These are phyloP conservation scores for Aegilops tauschii DNA, from an alignment of 176 grass and related monocot species.

Conservation along the genomic window DNA sequence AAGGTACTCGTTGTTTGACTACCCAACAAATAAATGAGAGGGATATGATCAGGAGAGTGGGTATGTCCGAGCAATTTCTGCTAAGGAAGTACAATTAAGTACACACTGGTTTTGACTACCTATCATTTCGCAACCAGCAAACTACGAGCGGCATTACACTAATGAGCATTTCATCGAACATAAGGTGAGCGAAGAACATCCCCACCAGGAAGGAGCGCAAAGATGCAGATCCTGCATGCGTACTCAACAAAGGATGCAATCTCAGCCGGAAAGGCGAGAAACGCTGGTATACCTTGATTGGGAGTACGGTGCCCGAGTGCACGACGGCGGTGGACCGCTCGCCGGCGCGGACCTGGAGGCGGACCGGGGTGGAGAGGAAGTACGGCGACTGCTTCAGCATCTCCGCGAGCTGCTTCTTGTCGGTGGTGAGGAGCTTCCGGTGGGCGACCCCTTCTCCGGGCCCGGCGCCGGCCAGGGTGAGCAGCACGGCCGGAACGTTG, in stretches of 20 bases:
- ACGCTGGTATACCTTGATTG: slow-evolving; percentile 48
- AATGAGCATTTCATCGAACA: slow-evolving; percentile 25
- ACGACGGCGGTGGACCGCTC: slow-evolving; percentile 60
- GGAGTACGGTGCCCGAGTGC: slow-evolving; percentile 72
- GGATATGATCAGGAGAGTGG: not conserved
- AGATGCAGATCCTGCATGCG: not conserved
- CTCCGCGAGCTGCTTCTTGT: slow-evolving; percentile 75
- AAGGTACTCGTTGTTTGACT: not conserved
- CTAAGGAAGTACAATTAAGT: not conserved
- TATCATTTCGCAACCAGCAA: not conserved
- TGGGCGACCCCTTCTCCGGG: slow-evolving; percentile 9
- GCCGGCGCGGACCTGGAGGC: slow-evolving; percentile 82
- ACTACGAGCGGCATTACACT: not conserved
- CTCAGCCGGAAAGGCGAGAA: not conserved
- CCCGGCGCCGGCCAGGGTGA: slow-evolving; percentile 35
- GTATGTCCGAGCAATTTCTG: not conserved
- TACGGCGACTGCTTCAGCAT: slow-evolving; percentile 80
- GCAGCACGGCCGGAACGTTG: slow-evolving; percentile 65
- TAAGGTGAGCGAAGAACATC: not conserved
- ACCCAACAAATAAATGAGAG: not conserved
- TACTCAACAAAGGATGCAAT: not conserved
- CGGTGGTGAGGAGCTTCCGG: slow-evolving; percentile 57
- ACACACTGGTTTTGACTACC: not conserved
- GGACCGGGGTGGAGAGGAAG: slow-evolving; percentile 83
- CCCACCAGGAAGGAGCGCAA: not conserved